A percentile compares a stretch with the other conserved stretches of the same genome.
phyloP scores from a whole-genome alignment of 495 filamentous ascomycete species.

The Hypoxylon lienhwacheense region DNA sequence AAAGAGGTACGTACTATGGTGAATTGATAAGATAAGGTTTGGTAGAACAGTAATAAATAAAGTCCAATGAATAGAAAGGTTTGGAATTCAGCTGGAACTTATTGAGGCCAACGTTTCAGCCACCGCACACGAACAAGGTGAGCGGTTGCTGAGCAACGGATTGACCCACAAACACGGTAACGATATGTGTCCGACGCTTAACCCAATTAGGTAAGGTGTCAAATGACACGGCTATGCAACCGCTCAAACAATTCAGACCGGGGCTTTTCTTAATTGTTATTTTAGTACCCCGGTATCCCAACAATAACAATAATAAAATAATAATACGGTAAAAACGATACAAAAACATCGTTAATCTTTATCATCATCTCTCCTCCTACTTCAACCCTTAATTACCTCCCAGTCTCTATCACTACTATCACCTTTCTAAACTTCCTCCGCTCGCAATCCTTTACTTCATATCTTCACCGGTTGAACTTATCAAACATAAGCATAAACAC shows the following conservation, averaged over 20 bases:
- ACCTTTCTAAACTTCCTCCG: not conserved
- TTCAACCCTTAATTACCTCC: conserved; percentile 8
- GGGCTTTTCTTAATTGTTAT: conserved; percentile 15
- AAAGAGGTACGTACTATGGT: too few species aligned
- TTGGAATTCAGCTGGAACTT: conserved; percentile 29
- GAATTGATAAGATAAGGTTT: conserved; percentile 34
- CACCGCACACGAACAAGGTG: too few species aligned
- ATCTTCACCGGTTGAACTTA: not conserved
- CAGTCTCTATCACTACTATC: conserved; percentile 1
- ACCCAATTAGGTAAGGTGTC: conserved; percentile 26
- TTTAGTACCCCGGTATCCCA: too few species aligned
- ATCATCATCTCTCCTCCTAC: conserved; percentile 14
- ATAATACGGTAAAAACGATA: conserved; percentile 31
- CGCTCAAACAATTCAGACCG: conserved; percentile 8
- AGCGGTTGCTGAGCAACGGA: conserved; percentile 37
- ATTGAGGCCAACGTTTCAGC: conserved; percentile 30
- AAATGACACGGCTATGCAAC: conserved; percentile 27
- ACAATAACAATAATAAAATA: conserved; percentile 42
- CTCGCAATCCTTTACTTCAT: conserved; percentile 11
- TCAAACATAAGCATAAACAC: too few species aligned
- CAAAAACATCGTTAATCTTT: conserved; percentile 40
- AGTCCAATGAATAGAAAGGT: not conserved
- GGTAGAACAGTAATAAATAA: too few species aligned
- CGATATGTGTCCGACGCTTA: conserved; percentile 1
- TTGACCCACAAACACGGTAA: conserved; percentile 24